Percentiles rank a stretch among this genome's conserved stretches.
Conservation (phyloP, 1,139 yeast species). For the Magnusiomyces paraingens region DNA sequence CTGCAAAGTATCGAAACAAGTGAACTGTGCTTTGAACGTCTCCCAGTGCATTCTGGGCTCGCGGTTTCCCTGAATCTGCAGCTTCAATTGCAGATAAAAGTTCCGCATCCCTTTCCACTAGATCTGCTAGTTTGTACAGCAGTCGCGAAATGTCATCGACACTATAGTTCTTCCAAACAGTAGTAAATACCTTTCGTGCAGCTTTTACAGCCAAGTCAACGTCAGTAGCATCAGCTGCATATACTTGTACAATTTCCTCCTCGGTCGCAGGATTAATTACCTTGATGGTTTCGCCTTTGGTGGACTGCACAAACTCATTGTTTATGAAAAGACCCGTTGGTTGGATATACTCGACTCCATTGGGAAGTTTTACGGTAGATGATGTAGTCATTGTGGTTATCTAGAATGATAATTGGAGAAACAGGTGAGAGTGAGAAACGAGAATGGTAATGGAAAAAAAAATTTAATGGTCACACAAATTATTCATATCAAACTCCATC, state of each 20-base stretch:
- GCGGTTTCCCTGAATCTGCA: too few relatives aligned
- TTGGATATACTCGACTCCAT: conserved; percentile 53
- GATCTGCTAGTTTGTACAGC: conserved; percentile 58
- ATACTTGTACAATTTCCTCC: conserved; percentile 46
- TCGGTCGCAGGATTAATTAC: conserved; percentile 54
- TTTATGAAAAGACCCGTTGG: conserved; percentile 64
- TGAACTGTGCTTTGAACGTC: conserved; percentile 45
- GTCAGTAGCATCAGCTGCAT: conserved; percentile 52
- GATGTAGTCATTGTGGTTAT: conserved; percentile 10
- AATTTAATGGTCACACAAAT: too few relatives aligned
- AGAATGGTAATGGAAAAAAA: too few relatives aligned
- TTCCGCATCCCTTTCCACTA: conserved; percentile 54
- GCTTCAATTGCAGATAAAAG: too few relatives aligned
- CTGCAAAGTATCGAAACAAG: conserved; percentile 66
- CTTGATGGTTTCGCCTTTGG: conserved; percentile 45
- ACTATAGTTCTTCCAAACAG: conserved; percentile 43
- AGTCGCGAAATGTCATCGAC: conserved; percentile 52
- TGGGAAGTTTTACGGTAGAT: conserved; percentile 48
- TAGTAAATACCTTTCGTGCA: conserved; percentile 47
- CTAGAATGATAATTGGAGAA: too few relatives aligned
- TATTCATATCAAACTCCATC: too few relatives aligned
- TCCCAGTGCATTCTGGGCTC: too few relatives aligned
- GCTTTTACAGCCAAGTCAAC: conserved; percentile 54
- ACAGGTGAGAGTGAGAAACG: too few relatives aligned
- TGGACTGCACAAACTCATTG: conserved; percentile 50